Conservation (phyloP, 1,139 yeast genomes). For the Pichia sp. region DNA sequence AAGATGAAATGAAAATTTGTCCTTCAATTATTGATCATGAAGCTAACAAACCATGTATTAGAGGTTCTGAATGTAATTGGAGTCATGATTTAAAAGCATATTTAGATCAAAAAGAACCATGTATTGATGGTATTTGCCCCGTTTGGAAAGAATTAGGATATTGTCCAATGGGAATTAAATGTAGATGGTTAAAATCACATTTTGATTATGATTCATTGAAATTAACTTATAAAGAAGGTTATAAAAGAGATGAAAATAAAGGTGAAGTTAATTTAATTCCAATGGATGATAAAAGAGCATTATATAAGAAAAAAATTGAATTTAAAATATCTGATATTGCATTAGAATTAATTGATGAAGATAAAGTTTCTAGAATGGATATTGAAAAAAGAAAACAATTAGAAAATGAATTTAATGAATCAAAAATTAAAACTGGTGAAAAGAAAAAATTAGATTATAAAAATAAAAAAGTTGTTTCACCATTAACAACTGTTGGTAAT, state of each 20-base stretch:
- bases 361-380: constrained; percentile 22
- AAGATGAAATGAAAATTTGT: constrained; percentile 65
- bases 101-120: constrained; percentile 59
- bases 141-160: constrained; percentile 75
- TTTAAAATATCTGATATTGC: constrained; percentile 48
- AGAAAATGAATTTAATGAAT: constrained; percentile 59
- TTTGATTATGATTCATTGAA: constrained; percentile 42
- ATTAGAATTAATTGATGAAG: constrained; percentile 28
- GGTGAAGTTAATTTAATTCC: constrained; percentile 65
- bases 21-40: constrained; percentile 51
- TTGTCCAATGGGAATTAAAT: constrained; percentile 88
- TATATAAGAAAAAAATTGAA: constrained; percentile 59
- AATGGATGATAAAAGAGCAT: constrained; percentile 43
- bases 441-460: constrained; percentile 66
- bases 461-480: constrained; percentile 83
- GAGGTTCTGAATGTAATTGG: constrained; percentile 71
- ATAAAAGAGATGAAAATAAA: constrained; percentile 32
- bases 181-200: constrained; percentile 88
- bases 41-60: constrained; percentile 44
- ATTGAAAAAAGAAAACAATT: constrained; percentile 32
- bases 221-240: constrained; percentile 31
- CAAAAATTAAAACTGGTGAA: constrained; percentile 74
- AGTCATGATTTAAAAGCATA: constrained; percentile 69
- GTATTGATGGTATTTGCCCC: constrained; percentile 75
- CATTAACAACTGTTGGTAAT: constrained; percentile 95